Conservation (phyloP, 805 yeast genomes). For the Blastobotrys mokoenaii region DNA sequence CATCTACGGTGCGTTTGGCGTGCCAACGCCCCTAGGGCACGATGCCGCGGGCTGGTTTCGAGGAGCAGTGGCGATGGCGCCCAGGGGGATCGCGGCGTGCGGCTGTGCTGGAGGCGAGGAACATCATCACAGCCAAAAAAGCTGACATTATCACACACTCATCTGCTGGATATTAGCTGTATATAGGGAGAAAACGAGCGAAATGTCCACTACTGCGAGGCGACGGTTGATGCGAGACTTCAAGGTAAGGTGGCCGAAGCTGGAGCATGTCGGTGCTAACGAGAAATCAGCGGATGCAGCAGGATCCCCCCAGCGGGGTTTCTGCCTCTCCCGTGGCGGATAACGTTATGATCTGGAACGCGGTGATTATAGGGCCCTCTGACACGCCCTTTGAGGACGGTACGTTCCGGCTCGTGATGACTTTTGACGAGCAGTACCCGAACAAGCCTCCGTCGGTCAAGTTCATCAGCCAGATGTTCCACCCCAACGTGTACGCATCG, state of each 20-base stretch:
- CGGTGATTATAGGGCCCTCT: conserved; percentile 94
- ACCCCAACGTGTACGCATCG: conserved; percentile 91
- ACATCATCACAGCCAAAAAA: background rate
- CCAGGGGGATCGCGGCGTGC: no score
- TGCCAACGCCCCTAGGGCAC: no score
- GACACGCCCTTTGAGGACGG: conserved; percentile 99
- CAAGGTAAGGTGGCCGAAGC: conserved; percentile 48
- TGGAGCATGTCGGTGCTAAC: background rate
- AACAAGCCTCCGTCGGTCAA: conserved; percentile 93
- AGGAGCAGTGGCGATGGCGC: no score
- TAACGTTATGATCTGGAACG: conserved; percentile 96
- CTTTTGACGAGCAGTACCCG: conserved; percentile 95
- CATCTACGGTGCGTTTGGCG: no score
- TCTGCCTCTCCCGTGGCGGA: conserved; percentile 96
- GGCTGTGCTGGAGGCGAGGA: no score
- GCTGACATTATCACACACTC: background rate
- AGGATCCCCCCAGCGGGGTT: conserved; percentile 96
- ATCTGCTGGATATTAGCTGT: background rate
- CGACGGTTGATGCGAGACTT: conserved; percentile 98
- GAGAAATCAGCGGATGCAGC: conserved; percentile 71
- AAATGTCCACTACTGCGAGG: conserved; percentile 97
- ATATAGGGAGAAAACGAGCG: conserved; percentile 5
- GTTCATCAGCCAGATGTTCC: conserved; percentile 91
- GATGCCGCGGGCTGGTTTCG: no score
- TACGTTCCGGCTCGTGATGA: conserved; percentile 75